Evolutionary conservation across 495 filamentous ascomycete species (phyloP), one percentile per base, ranked within the genome.

Genomic region (Penicillium goetzii): DNA sequence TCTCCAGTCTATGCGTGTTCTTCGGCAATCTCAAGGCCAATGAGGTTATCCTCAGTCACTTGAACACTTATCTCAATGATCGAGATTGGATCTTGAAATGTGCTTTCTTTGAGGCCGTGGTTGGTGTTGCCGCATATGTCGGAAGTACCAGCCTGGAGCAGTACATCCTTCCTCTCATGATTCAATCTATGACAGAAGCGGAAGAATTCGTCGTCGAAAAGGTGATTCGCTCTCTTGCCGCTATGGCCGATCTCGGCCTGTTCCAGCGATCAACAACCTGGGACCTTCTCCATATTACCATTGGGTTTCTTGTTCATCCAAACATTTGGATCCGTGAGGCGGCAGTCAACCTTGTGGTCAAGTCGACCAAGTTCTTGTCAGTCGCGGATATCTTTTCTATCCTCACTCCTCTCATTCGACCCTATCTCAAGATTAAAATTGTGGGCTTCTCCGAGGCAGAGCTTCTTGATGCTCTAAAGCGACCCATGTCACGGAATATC

Each of bases 61-160:
- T 99, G 25, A 99, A 98, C 71, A 99, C 96, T 0, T 99, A 99
- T 67, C 82, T 99, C 9, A 99, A 99, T 67, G 96, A 97, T 68
- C 85, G 88, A 58, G 93, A 98, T 70, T 99, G 96, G 96, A 91
- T 92, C 72, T 79, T 99, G 25, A 97, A 97, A 73, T 97, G 92
- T 70, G 92, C 96, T 21, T 98, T 98, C 72, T 97, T 99, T 65
- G 92, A 96, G 64, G 91, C 93, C 0, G 93, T 98, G 21, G 90
- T 97, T 21, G 93, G 93, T 11, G 95, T 99, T 58, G 91, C 93
- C 15, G 86, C 91, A 0, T 97, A 96, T 64, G 82, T 98, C 41
- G 96, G 96, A 7, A 90, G 89, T 53, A 89, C 85, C 15, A 93
- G 89, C 59, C 75, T 98, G 56, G 96, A 99, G 74, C 94, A 96